phyloP scores from a whole-genome alignment of 768 basidiomycete genomes.

The Saitozyma podzolica region DNA sequence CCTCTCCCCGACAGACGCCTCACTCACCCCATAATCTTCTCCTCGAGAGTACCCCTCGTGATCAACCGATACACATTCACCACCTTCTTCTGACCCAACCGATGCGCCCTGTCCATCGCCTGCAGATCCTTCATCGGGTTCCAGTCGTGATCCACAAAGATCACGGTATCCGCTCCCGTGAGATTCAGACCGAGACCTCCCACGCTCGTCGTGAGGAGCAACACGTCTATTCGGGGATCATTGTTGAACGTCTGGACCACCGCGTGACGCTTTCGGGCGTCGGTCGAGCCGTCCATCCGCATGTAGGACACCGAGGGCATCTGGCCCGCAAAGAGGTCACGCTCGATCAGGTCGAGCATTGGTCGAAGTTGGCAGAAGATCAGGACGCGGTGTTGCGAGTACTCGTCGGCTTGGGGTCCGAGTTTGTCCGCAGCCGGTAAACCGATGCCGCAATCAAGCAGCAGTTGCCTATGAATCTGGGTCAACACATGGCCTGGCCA shows the following conservation, averaged over 20 bases:
- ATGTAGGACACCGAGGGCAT: conserved; percentile 99
- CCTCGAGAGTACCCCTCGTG: conserved; percentile 94
- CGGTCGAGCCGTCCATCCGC: conserved; percentile 92
- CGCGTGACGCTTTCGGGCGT: conserved; percentile 89
- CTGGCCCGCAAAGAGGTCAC: conserved; percentile 79
- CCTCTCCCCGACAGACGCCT: background rate
- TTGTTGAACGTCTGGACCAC: conserved; percentile 97
- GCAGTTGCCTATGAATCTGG: conserved; percentile 70
- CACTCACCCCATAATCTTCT: conserved; percentile 98
- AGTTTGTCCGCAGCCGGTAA: conserved; percentile 64
- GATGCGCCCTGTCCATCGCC: conserved; percentile 98
- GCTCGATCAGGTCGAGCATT: conserved; percentile 97
- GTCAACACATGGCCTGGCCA: background rate
- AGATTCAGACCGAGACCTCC: conserved; percentile 93
- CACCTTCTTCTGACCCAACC: conserved; percentile 97
- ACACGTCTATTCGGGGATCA: conserved; percentile 94
- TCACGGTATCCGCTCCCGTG: conserved; percentile 97
- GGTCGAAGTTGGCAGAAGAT: conserved; percentile 99
- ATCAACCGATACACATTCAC: conserved; percentile 98
- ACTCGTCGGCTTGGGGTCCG: conserved; percentile 57
- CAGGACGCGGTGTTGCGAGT: conserved; percentile 94
- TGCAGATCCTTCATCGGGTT: conserved; percentile 99
- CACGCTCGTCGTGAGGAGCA: conserved; percentile 93
- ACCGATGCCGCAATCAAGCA: conserved; percentile 93
- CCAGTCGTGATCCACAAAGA: conserved; percentile 99